Evolutionary conservation across 768 basidiomycete species (phyloP), one percentile per base, ranked within the genome.

Genomic region (Ramaria rubella): DNA sequence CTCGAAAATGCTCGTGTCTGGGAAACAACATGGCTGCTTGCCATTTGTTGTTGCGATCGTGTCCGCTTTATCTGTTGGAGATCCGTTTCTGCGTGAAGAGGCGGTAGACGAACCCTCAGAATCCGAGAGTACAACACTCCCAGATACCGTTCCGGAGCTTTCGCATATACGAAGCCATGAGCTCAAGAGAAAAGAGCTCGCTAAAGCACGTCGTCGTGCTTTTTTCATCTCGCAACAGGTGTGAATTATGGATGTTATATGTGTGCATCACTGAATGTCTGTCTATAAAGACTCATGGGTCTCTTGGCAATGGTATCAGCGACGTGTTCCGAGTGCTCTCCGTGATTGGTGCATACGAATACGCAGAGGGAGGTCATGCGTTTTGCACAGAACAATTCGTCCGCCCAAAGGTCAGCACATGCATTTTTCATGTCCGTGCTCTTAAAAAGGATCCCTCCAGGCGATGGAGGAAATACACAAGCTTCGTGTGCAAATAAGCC

Each of bases 401-500:
- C 21, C 77, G 93, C 59, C 78, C 79, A 0, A 98, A 97, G 78
- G 94, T 93, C 64, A 33, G 74, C 60, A 8, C 5, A 48, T 24
- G 4, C 17, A 21, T 54, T 8, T 7, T 2, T 1, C 26, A 36
- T 29, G 44, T 5, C 4, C 23, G 30, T n/a, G 2, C 24, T 44
- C 34, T 1, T 15, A 40, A 5, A 9, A 31, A 19, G 17, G 11
- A 45, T 49, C 40, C 26, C 40, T 27, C 5, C 57, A 97, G 94
- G 90, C 93, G 0, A 98, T 99, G 94, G 90, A 96, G 71, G 96
- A 99, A 73, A 95, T 96, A 33, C 96, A 94, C 69, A 97, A 98
- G 67, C 77, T 99, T 4, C 82, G 94, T 33, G 78, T 83, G 0
- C 96, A 99, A 65, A 86, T 99, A 56, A 87, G 81, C 63, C 81